A percentile compares a stretch with the other conserved stretches of the same genome.
phyloP scores from a whole-genome alignment of 2,329 filamentous ascomycete species.

The Colletotrichum musicola region DNA sequence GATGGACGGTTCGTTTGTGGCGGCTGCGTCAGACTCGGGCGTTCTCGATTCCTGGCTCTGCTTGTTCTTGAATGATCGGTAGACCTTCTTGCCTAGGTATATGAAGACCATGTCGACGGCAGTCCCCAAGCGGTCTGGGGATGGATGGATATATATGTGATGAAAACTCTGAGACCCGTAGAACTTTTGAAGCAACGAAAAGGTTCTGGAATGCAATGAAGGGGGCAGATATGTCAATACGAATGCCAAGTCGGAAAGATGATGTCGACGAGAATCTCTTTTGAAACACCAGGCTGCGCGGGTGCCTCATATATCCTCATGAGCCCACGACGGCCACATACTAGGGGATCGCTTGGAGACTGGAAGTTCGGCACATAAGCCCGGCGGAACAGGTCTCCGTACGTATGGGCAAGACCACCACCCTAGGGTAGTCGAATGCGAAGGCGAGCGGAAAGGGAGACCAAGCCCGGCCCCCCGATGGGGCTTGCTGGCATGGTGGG shows the following conservation, averaged over 20 bases:
- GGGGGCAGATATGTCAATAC: too few species aligned
- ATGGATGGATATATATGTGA: not conserved
- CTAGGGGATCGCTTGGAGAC: not conserved
- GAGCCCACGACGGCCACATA: not conserved
- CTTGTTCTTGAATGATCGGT: constrained; percentile 12
- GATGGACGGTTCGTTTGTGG: not conserved
- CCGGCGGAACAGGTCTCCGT: not conserved
- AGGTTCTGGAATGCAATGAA: too few species aligned
- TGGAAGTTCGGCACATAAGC: too few species aligned
- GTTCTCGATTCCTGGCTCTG: not conserved
- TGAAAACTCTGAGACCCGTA: too few species aligned
- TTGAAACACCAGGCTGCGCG: not conserved
- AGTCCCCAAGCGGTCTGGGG: not conserved
- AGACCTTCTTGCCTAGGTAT: constrained; percentile 32
- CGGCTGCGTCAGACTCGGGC: not conserved
- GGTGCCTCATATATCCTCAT: not conserved
- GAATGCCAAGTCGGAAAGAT: too few species aligned
- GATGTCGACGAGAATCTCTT: too few species aligned
- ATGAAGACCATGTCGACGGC: constrained; percentile 28
- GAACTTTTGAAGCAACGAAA: too few species aligned
- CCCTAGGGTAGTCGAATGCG: constrained; percentile 14
- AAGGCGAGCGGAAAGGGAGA: not conserved
- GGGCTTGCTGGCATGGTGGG: not conserved
- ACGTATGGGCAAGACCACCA: constrained; percentile 6
- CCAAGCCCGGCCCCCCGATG: not conserved